Evolutionary conservation across 768 basidiomycete genomes (phyloP), one percentile per base, ranked within the genome.

Genomic region (Cyathus striatus): DNA sequence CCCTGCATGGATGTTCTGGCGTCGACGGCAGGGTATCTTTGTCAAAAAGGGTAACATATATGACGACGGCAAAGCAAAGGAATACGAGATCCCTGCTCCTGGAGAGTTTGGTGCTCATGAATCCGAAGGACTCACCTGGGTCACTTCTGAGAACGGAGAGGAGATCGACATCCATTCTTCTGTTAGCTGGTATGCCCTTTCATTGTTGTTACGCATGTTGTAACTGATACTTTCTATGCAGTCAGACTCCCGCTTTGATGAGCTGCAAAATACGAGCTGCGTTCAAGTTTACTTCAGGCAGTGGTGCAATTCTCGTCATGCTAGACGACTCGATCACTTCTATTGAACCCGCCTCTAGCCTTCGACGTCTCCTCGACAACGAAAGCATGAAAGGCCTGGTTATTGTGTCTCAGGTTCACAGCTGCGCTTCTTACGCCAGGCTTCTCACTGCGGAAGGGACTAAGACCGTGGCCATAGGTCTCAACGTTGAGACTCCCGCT

Each of bases 41-140:
- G 23, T 62, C 16, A 61, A 58, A 24, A 58, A 64, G 39, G 61
- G 61, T 1, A 64, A 64, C 35, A 62, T 64, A 14, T 64, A 59
- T 44, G 26, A 33, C 13, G 59, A 61, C 30, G 55, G 57, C 1
- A 46, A 42, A 18, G 61, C 54, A 2, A 41, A 61, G 33, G 42
- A 40, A 34, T 53, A 49, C 39, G 49, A 43, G 3, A 54, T 63
- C 17, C 59, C 60, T 1, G 25, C 20, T 12, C 55, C 62, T 2
- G 45, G 21, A 13, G 57, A 59, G 26, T 44, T 46, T 30, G 55
- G 54, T 1, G 49, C 32, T 13, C n/a, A n/a, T n/a, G 51, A 46
- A 2, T 35, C 48, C 18, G 45, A 54, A 20, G 61, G 55, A 10
- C 40, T 50, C 16, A 57, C 56, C 2, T 63, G 63, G 63, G 41